Conservation (phyloP, 169 alveolate species). For the Besnoitia besnoiti region DNA sequence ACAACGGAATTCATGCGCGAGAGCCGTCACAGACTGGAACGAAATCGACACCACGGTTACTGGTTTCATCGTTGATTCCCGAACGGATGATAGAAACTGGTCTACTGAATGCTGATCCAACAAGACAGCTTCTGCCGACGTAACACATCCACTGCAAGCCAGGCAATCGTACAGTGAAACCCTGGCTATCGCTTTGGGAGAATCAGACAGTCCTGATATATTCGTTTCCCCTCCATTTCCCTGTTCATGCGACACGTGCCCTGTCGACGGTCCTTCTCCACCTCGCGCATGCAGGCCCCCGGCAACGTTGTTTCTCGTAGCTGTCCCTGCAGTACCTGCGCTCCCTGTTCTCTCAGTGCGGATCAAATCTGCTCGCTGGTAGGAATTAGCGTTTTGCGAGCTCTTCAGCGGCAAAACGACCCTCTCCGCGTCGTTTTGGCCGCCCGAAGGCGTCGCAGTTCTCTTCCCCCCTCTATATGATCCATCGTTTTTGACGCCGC, state of each 20-base stretch:
- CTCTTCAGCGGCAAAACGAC: too few relatives aligned
- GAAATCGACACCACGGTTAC: slow-evolving; percentile 69
- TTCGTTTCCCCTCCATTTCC: neutral
- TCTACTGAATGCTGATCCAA: slow-evolving; percentile 82
- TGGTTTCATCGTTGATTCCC: neutral
- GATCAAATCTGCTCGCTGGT: neutral
- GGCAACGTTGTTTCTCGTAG: neutral
- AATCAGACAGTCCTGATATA: neutral
- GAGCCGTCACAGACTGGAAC: slow-evolving; percentile 82
- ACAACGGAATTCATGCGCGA: slow-evolving; percentile 73
- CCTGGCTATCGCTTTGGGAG: slow-evolving; percentile 74
- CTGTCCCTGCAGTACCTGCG: neutral
- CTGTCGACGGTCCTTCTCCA: neutral
- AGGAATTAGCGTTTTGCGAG: neutral
- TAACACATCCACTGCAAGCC: slow-evolving; percentile 94
- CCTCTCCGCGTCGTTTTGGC: too few relatives aligned
- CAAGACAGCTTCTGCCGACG: slow-evolving; percentile 91
- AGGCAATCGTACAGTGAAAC: slow-evolving; percentile 89
- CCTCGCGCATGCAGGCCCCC: neutral
- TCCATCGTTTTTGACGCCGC: too few relatives aligned
- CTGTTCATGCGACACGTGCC: neutral
- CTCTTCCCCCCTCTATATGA: too few relatives aligned
- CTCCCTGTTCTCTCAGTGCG: neutral
- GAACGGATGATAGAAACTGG: slow-evolving; percentile 73
- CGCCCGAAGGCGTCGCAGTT: too few relatives aligned